phyloP scores from a whole-genome alignment of 2,329 filamentous ascomycete genomes.

The Epichloe glyceriae region DNA sequence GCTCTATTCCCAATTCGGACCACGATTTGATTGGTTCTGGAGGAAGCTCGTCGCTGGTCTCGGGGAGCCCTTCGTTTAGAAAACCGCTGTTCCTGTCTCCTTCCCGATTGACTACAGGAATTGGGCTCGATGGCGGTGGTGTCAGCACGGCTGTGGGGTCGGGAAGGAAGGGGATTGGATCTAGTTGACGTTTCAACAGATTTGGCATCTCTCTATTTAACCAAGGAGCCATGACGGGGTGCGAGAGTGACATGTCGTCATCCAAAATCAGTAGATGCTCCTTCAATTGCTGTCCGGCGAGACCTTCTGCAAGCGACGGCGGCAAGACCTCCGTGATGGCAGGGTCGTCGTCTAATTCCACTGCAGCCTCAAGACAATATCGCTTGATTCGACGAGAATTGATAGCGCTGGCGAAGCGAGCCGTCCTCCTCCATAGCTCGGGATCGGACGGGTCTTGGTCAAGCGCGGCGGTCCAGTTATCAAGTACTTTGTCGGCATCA shows the following conservation, averaged over 20 bases:
- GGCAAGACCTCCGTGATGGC: slow-evolving; percentile 48
- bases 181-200: slow-evolving; percentile 39
- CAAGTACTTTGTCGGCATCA: slow-evolving; percentile 32
- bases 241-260: slow-evolving; percentile 44
- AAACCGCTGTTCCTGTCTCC: neutral
- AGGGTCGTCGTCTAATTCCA: slow-evolving; percentile 55
- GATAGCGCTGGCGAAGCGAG: slow-evolving; percentile 44
- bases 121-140: slow-evolving; percentile 13
- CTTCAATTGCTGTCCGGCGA: slow-evolving; percentile 50
- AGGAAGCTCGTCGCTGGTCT: neutral
- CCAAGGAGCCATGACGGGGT: slow-evolving; percentile 48
- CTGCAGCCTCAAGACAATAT: slow-evolving; percentile 52
- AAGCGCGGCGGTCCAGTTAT: slow-evolving; percentile 44
- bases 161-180: slow-evolving; percentile 50
- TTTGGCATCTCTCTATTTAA: slow-evolving; percentile 36
- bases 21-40: slow-evolving; percentile 16
- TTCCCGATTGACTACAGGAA: neutral
- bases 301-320: slow-evolving; percentile 47
- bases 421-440: slow-evolving; percentile 49
- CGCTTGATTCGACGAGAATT: slow-evolving; percentile 43
- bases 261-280: slow-evolving; percentile 37
- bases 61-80: neutral
- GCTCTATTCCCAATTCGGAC: slow-evolving; percentile 20
- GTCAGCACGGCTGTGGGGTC: slow-evolving; percentile 32
- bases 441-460: slow-evolving; percentile 56